These are phyloP conservation scores for Albizia julibrissin DNA, from an alignment of 306 rosid genomes.

Conservation along the genomic window DNA sequence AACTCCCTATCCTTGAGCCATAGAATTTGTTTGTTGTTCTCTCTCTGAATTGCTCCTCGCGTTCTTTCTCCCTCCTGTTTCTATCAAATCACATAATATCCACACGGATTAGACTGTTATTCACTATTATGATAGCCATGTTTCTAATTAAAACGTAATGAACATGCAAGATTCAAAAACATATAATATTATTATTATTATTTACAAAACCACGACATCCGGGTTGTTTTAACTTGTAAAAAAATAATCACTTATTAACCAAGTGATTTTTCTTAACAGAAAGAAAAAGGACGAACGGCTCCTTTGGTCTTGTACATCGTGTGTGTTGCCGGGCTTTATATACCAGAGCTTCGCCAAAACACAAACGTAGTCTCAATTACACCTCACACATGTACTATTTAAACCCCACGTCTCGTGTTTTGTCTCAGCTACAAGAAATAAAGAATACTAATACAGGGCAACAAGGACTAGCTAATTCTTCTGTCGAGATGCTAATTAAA, in stretches of 20 bases:
- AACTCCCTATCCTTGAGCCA: not conserved
- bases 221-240: not conserved
- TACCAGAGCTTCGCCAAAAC: not conserved
- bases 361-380: not conserved
- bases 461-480: not conserved
- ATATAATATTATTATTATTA: not conserved
- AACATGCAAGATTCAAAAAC: not conserved
- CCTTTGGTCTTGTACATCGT: not conserved
- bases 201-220: not conserved
- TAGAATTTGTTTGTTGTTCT: constrained; percentile 5
- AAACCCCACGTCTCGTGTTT: not conserved
- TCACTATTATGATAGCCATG: not conserved
- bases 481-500: not conserved
- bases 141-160: not conserved
- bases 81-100: not conserved
- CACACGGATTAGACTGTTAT: not conserved
- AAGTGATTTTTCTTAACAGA: no score
- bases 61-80: not conserved
- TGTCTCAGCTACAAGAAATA: not conserved
- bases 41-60: not conserved
- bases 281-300: not conserved
- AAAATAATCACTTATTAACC: not conserved
- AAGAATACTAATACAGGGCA: not conserved
- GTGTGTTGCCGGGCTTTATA: not conserved
- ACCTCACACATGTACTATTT: not conserved